These are phyloP conservation scores for Ophidiomyces ophidiicola DNA, from an alignment of 2,329 filamentous ascomycete genomes.

Conservation along the genomic window DNA sequence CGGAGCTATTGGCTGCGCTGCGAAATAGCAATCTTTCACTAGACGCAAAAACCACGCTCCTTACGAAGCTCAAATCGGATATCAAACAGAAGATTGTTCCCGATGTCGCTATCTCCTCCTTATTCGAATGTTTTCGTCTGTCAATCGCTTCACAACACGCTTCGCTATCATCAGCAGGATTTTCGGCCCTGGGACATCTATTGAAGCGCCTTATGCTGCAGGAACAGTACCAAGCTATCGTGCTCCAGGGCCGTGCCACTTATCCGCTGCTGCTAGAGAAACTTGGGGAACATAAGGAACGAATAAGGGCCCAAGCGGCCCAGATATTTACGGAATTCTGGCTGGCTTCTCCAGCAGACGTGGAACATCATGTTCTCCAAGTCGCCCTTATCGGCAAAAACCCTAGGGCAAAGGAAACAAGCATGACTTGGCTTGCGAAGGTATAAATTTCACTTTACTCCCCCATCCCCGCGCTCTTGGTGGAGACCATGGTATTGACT, in stretches of 20 bases:
- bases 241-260: conserved; percentile 56
- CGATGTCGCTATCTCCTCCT: conserved; percentile 52
- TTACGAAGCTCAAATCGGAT: conserved; percentile 67
- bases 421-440: conserved; percentile 73
- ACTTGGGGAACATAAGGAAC: conserved; percentile 79
- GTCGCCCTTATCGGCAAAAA: conserved; percentile 69
- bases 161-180: conserved; percentile 66
- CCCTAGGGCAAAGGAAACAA: conserved; percentile 68
- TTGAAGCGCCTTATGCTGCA: conserved; percentile 77
- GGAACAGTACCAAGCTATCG: conserved; percentile 59
- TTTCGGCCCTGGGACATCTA: conserved; percentile 77
- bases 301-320: conserved; percentile 60
- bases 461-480: not conserved
- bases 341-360: conserved; percentile 54
- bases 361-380: conserved; percentile 69
- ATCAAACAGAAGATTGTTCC: conserved; percentile 91
- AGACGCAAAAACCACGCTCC: conserved; percentile 57
- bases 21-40: conserved; percentile 54
- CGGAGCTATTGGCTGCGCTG: conserved; percentile 41
- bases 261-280: conserved; percentile 69
- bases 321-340: conserved; percentile 70
- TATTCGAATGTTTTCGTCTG: conserved; percentile 71
- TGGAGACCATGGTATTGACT: not conserved
- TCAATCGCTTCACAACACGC: conserved; percentile 67
- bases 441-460: conserved; percentile 33